These are phyloP conservation scores for Penicillium malachiteum DNA, from an alignment of 495 filamentous ascomycete species.

Conservation along the genomic window DNA sequence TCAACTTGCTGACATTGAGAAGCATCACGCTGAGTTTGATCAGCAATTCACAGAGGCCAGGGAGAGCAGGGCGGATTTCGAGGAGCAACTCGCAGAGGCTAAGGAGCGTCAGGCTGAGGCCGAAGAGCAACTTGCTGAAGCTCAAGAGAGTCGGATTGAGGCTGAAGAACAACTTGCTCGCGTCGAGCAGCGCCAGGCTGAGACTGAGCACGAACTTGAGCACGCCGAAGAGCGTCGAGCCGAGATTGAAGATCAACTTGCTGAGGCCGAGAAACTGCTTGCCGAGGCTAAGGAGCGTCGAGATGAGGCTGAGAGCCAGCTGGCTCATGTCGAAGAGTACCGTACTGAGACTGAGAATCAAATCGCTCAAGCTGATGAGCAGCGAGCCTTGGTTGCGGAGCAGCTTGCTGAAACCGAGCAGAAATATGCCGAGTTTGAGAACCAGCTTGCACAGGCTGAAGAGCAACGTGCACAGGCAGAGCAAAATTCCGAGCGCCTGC, in stretches of 20 bases:
- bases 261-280: constrained; percentile 9
- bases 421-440: not conserved
- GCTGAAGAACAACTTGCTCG: not conserved
- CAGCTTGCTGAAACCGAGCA: not conserved
- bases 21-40: not conserved
- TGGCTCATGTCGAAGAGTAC: not conserved
- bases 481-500: constrained; percentile 52
- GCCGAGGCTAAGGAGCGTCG: not conserved
- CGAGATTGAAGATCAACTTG: not conserved
- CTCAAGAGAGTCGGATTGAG: not conserved
- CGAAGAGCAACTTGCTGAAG: too few species aligned
- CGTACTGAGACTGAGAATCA: constrained; percentile 10
- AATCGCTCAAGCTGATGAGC: not conserved
- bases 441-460: not conserved
- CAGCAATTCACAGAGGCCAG: too few species aligned
- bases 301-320: not conserved
- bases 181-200: not conserved
- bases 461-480: constrained; percentile 33
- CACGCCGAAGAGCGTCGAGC: constrained; percentile 1
- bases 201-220: too few species aligned
- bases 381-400: not conserved
- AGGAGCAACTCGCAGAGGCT: not conserved
- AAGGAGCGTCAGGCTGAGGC: too few species aligned
- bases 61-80: not conserved
- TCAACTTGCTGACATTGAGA: not conserved